phyloP scores from a whole-genome alignment of 495 filamentous ascomycete genomes.

The Trichodelitschia bisporula region DNA sequence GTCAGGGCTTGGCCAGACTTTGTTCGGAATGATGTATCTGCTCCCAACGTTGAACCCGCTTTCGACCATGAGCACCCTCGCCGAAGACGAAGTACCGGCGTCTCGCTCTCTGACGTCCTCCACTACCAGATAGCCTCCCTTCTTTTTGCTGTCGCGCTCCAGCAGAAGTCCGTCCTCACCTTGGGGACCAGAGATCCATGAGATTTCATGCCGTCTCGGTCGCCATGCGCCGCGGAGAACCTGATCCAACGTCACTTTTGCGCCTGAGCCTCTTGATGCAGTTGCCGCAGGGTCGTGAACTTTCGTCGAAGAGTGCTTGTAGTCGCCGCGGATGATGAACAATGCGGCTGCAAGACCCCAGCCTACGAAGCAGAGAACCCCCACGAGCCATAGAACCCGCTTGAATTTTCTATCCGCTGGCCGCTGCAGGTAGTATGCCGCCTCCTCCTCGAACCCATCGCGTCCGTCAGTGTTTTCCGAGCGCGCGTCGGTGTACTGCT shows the following conservation, averaged over 20 bases:
- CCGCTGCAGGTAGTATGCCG: no score
- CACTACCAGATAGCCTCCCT: constrained; percentile 71
- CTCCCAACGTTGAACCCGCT: constrained; percentile 31
- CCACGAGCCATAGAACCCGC: constrained; percentile 41
- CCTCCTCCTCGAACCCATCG: no score
- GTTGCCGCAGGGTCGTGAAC: constrained; percentile 48
- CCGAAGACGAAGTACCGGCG: constrained; percentile 15
- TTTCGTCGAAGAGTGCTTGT: constrained; percentile 30
- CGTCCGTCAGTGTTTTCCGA: no score
- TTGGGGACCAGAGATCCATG: constrained; percentile 67
- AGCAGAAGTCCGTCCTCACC: constrained; percentile 74
- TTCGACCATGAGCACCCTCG: constrained; percentile 50
- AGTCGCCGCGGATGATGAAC: constrained; percentile 42
- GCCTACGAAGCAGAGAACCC: constrained; percentile 38
- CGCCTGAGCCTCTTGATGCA: constrained; percentile 37
- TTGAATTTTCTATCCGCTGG: constrained; percentile 35
- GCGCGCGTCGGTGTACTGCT: no score
- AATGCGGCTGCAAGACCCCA: constrained; percentile 61
- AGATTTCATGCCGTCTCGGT: constrained; percentile 40
- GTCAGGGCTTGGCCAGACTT: constrained; percentile 56
- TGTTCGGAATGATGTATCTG: constrained; percentile 23
- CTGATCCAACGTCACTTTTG: constrained; percentile 58
- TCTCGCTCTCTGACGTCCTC: constrained; percentile 48
- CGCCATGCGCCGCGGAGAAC: constrained; percentile 51
- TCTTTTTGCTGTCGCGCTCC: constrained; percentile 41